Conservation (phyloP, 805 yeast species). For the Saturnispora saitoi region DNA sequence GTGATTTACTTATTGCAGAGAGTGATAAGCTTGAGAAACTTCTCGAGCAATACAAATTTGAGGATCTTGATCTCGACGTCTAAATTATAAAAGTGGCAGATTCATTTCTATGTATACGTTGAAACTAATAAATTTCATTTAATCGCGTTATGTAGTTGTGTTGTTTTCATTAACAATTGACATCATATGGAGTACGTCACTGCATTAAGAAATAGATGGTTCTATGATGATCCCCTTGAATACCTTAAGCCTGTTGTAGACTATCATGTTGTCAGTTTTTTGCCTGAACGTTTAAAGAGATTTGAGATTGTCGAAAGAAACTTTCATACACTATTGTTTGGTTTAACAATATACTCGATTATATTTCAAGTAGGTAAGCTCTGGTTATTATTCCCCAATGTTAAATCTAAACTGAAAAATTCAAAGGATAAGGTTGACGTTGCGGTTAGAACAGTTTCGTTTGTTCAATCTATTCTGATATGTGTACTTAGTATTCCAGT, state of each 20-base stretch:
- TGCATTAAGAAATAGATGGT: conserved; percentile 11
- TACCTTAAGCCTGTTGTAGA: conserved; percentile 16
- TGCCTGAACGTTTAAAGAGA: conserved; percentile 7
- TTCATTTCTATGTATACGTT: background rate
- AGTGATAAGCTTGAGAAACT: background rate
- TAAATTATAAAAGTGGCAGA: background rate
- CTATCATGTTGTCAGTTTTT: conserved; percentile 18
- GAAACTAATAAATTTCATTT: background rate
- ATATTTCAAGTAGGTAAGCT: conserved; percentile 13
- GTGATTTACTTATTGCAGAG: background rate
- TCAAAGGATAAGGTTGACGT: conserved; percentile 22
- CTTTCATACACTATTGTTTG: conserved; percentile 17
- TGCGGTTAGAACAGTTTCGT: conserved; percentile 28
- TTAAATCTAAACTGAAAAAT: conserved; percentile 13
- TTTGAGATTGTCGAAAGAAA: conserved; percentile 14
- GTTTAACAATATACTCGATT: conserved; percentile 16
- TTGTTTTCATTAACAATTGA: background rate
- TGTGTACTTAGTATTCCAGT: conserved; percentile 25
- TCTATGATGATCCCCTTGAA: conserved; percentile 21
- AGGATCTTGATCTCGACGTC: background rate
- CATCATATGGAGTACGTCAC: conserved; percentile 4
- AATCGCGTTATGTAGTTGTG: background rate
- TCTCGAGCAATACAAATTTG: background rate
- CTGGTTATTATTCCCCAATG: conserved; percentile 12
- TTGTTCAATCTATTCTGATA: conserved; percentile 27